Evolutionary conservation across 495 filamentous ascomycete genomes (phyloP), one percentile per base, ranked within the genome.

Genomic region (Talaromyces nanjingensis): DNA sequence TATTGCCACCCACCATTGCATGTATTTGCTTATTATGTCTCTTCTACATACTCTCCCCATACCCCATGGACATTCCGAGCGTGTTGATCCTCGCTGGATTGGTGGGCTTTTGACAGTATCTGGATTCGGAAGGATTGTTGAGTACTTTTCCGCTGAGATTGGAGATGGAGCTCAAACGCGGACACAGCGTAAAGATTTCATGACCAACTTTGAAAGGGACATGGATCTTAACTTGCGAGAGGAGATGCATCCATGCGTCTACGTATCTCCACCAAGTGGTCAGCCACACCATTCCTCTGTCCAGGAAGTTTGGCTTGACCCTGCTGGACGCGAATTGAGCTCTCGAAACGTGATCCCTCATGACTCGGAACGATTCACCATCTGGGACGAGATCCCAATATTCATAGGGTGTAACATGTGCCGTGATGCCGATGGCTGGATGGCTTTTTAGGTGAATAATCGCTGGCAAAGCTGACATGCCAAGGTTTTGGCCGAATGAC

Each of bases 71-170:
- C 70, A 73, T 59, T 62, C 64, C 1, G 64, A 57, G 3, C 67
- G 68, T 12, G 65, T 69, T 6, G 74, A 80, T 56, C 74, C 79
- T 59, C 74, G 73, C 16, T 80, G 77, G 77, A 79, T 80, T 57
- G 74, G 72, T 60, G 79, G 77, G 0, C 66, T 80, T 34, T 72
- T 80, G 22, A 77, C 76, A 1, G 60, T 76, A 11, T 75, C 78
- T n/a, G 76, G 77, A 6, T 78, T 79, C 39, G 59, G 64, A 20
- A 76, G 78, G 3, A 71, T 77, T 6, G 74, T 77, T 55, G 76
- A 80, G 56, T 80, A 72, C 60, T 80, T 80, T 67, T 79, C 78
- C 16, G 78, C 78, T 0, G 78, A 80, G 62, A 78, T 80, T 11
- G 78, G 78, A 1, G 75, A 80, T 54, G 77, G 78, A 8, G 74